phyloP scores from a whole-genome alignment of 164 flowering plant genomes.

The Cinnamomum chago region DNA sequence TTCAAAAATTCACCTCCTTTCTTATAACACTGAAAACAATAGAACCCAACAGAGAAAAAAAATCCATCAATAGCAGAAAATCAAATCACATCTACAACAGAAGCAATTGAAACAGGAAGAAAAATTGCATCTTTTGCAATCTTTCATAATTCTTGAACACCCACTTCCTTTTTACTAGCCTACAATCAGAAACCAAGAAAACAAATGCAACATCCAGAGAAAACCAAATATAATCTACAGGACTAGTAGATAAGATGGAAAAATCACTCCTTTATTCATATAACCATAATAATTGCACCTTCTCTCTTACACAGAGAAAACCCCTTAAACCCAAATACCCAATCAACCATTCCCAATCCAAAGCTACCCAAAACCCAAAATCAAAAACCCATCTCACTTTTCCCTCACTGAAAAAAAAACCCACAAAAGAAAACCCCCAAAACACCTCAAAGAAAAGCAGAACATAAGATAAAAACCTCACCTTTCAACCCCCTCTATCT shows the following conservation, averaged over 20 bases:
- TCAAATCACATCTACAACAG: not conserved
- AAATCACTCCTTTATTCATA: not conserved
- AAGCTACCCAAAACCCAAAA: conserved; percentile 8
- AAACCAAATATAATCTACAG: not conserved
- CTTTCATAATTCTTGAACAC: not conserved
- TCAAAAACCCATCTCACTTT: conserved; percentile 7
- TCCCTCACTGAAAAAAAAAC: not conserved
- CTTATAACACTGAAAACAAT: conserved; percentile 4
- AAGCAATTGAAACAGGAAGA: not conserved
- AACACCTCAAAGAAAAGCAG: not conserved
- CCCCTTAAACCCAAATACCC: not conserved
- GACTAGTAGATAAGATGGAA: too few relatives aligned
- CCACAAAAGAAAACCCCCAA: conserved; percentile 10
- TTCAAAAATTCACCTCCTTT: conserved; percentile 4
- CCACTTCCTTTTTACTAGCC: not conserved
- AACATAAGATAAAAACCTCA: conserved; percentile 3
- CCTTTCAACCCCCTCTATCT: conserved; percentile 8
- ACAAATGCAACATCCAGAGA: not conserved
- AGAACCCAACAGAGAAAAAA: not conserved
- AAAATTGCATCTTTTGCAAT: not conserved
- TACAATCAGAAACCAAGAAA: not conserved
- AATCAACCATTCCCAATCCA: conserved; percentile 16
- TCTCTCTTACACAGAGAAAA: not conserved
- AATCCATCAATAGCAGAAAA: conserved; percentile 1
- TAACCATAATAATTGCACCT: not conserved